A percentile compares a stretch with the other conserved stretches of the same genome.
These are phyloP conservation scores for Myxozyma neotropica DNA, from an alignment of 805 yeast genomes.

Conservation along the genomic window DNA sequence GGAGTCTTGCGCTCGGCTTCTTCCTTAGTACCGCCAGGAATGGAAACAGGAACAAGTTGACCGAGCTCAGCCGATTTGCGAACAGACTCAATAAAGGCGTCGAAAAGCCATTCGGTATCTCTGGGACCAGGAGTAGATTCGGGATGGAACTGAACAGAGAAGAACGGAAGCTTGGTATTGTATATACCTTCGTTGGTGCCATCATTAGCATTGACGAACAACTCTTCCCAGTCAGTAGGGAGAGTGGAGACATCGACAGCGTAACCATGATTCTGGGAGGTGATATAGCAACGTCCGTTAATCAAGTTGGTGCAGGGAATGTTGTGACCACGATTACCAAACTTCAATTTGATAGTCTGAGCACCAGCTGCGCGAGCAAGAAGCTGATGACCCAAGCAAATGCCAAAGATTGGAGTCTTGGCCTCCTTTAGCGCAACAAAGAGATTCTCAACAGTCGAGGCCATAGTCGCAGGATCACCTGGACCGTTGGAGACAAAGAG, in stretches of 20 bases:
- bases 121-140: slow-evolving; percentile 99
- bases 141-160: slow-evolving; percentile 99
- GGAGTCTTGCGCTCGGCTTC: slow-evolving; percentile 80
- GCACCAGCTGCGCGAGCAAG: slow-evolving; percentile 95
- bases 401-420: slow-evolving; percentile 93
- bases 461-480: slow-evolving; percentile 94
- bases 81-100: slow-evolving; percentile 84
- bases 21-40: slow-evolving; percentile 84
- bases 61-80: slow-evolving; percentile 53
- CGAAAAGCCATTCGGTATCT: slow-evolving; percentile 96
- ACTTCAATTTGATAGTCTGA: slow-evolving; percentile 85
- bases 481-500: slow-evolving; percentile 92
- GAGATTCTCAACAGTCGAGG: slow-evolving; percentile 64
- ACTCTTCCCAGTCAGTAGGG: slow-evolving; percentile 82
- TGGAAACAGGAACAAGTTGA: slow-evolving; percentile 67
- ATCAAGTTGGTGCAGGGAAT: slow-evolving; percentile 91
- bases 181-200: slow-evolving; percentile 98
- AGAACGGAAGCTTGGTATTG: slow-evolving; percentile 81
- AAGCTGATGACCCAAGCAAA: slow-evolving; percentile 96
- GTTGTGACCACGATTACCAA: slow-evolving; percentile 98
- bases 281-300: slow-evolving; percentile 94
- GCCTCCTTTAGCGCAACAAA: slow-evolving; percentile 59
- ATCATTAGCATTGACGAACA: slow-evolving; percentile 94
- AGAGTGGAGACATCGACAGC: slow-evolving; percentile 88
- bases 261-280: slow-evolving; percentile 98